Percentiles rank a stretch among this genome's conserved stretches.
Evolutionary conservation across 352 stramenopile species (phyloP).

Genomic region (Blastocystis sp.): DNA sequence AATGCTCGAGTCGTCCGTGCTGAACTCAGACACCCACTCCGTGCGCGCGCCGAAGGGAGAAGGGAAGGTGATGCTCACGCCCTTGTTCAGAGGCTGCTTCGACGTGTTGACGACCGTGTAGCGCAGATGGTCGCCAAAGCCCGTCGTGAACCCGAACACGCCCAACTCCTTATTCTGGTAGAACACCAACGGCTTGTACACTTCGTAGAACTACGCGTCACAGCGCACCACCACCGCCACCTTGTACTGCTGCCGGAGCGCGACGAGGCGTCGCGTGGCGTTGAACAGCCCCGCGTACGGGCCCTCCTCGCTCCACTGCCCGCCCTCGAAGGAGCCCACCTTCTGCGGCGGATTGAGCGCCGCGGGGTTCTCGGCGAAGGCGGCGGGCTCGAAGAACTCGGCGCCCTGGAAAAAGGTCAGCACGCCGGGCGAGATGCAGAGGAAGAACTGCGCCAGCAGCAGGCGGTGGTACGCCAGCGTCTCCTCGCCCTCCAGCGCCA

Average conservation of each 20-base stretch:
- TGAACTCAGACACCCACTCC: constrained; percentile 1
- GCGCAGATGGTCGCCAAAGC: background rate
- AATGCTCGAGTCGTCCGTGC: background rate
- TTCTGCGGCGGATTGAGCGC: background rate
- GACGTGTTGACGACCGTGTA: background rate
- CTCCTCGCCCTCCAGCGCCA: background rate
- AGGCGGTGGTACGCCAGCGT: background rate
- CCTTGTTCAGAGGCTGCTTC: background rate
- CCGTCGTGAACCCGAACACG: background rate
- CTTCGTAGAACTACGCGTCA: background rate
- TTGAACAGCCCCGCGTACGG: background rate
- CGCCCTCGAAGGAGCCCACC: background rate
- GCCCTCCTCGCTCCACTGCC: background rate
- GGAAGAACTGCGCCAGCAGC: background rate
- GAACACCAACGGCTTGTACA: background rate
- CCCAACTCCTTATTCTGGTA: background rate
- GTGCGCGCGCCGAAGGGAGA: background rate
- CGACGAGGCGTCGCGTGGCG: background rate
- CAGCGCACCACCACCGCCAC: background rate
- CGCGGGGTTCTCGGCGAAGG: background rate
- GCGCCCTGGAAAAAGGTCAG: constrained; percentile 1
- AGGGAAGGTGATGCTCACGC: background rate
- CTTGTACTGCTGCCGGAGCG: background rate
- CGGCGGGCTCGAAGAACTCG: background rate
- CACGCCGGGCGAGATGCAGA: background rate